Conservation (phyloP, 1,284 basidiomycete genomes). For the Ustilago trichophora region DNA sequence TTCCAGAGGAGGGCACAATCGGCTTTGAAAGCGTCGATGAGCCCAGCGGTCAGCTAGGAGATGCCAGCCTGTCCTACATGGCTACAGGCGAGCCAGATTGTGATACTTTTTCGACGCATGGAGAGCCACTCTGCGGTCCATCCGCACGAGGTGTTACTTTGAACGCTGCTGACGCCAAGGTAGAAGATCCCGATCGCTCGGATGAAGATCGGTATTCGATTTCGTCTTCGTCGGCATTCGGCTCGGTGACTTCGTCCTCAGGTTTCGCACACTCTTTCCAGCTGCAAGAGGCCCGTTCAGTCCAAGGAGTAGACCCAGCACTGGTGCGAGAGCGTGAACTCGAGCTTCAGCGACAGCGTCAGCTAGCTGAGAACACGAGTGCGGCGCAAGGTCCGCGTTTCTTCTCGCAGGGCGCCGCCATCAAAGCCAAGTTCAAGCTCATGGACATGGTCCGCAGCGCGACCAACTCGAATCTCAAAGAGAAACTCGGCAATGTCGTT, state of each 20-base stretch:
- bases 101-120: not conserved
- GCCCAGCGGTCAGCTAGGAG: too few relatives aligned
- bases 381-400: slow-evolving; percentile 49
- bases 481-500: slow-evolving; percentile 25
- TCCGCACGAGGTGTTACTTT: not conserved
- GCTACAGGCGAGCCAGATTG: not conserved
- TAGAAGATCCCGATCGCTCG: slow-evolving; percentile 24
- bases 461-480: slow-evolving; percentile 28
- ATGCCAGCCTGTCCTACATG: slow-evolving; percentile 3
- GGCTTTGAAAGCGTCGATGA: slow-evolving; percentile 1
- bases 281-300: slow-evolving; percentile 4
- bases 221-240: slow-evolving; percentile 44
- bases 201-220: slow-evolving; percentile 52
- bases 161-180: not conserved
- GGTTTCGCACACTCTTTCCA: slow-evolving; percentile 25
- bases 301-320: slow-evolving; percentile 10
- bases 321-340: slow-evolving; percentile 25
- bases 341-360: slow-evolving; percentile 27
- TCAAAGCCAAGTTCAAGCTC: slow-evolving; percentile 56
- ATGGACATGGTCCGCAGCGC: slow-evolving; percentile 51
- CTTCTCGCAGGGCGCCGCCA: slow-evolving; percentile 54
- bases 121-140: not conserved
- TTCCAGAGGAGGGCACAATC: slow-evolving; percentile 25
- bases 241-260: slow-evolving; percentile 33
- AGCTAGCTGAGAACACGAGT: slow-evolving; percentile 43